Percentiles rank a stretch among this genome's conserved stretches.
phyloP scores from a whole-genome alignment of 140 eudicot species.

The Erigeron philadelphicus region DNA sequence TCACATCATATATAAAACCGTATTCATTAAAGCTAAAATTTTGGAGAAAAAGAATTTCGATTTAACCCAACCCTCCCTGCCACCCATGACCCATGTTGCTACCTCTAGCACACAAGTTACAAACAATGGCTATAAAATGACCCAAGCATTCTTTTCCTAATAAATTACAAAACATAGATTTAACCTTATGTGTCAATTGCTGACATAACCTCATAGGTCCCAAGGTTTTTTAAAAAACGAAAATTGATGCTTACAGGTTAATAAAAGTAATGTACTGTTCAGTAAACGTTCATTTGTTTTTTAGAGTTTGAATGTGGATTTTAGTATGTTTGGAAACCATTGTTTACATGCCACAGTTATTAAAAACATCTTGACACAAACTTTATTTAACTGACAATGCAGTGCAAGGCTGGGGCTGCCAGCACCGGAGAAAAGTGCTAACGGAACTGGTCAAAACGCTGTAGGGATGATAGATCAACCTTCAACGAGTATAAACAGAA shows the following conservation, averaged over 20 bases:
- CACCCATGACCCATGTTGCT: neutral
- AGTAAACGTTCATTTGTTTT: neutral
- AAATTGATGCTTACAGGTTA: neutral
- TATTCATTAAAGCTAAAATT: neutral
- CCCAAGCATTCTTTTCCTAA: too few relatives aligned
- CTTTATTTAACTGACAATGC: constrained; percentile 25
- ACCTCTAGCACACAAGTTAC: neutral
- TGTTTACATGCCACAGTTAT: constrained; percentile 14
- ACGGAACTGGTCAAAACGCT: constrained; percentile 40
- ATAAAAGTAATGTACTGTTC: neutral
- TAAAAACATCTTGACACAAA: constrained; percentile 8
- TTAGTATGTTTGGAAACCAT: neutral
- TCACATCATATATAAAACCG: neutral
- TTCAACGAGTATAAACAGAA: constrained; percentile 29
- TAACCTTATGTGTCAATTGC: neutral
- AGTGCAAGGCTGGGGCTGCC: constrained; percentile 94
- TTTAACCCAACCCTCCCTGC: neutral
- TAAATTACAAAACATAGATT: too few relatives aligned
- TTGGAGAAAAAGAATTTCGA: neutral
- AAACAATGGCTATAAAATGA: neutral
- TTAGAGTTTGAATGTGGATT: constrained; percentile 3
- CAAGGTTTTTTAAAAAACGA: neutral
- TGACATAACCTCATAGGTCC: neutral
- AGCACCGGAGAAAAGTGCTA: constrained; percentile 64
- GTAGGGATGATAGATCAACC: constrained; percentile 33